Evolutionary conservation across 148 eudicot species (phyloP).

Genomic region (Suaeda aralocaspica): DNA sequence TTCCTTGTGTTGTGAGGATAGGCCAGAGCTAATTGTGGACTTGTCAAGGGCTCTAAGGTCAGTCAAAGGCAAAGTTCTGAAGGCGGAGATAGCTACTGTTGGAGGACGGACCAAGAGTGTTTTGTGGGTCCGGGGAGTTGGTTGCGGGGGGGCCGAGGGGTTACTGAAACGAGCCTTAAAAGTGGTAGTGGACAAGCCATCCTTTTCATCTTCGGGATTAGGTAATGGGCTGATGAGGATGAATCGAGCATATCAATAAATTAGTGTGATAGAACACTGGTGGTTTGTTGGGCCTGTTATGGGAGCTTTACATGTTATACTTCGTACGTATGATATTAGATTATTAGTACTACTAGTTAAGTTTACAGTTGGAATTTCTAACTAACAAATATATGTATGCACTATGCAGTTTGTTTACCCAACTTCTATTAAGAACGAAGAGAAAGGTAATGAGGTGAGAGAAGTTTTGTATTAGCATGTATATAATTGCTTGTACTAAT

Average conservation of each 20-base stretch:
- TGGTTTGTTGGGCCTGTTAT: constrained; percentile 9
- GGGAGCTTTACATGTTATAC: too few species aligned
- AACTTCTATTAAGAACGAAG: too few species aligned
- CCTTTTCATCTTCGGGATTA: constrained; percentile 17
- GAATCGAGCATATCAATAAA: constrained; percentile 21
- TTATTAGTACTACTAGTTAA: too few species aligned
- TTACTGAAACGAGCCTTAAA: constrained; percentile 49
- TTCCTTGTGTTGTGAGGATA: constrained; percentile 69
- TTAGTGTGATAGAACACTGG: not conserved
- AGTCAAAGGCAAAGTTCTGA: constrained; percentile 51
- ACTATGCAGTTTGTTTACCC: too few species aligned
- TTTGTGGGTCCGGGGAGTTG: constrained; percentile 47
- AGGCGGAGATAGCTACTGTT: constrained; percentile 72
- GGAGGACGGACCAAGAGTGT: constrained; percentile 74
- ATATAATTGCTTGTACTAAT: too few species aligned
- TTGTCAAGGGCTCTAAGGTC: constrained; percentile 52
- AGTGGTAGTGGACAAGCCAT: constrained; percentile 55
- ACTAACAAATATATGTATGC: too few species aligned
- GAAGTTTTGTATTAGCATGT: too few species aligned
- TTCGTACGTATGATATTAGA: too few species aligned
- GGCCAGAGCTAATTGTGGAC: constrained; percentile 63
- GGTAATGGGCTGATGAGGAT: constrained; percentile 34
- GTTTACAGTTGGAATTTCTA: too few species aligned
- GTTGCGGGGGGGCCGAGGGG: constrained; percentile 38
- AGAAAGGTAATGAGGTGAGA: too few species aligned